Base-by-base conservation (phyloP, 1,284 basidiomycete species). In the Microbotryum intermedium region DNA sequence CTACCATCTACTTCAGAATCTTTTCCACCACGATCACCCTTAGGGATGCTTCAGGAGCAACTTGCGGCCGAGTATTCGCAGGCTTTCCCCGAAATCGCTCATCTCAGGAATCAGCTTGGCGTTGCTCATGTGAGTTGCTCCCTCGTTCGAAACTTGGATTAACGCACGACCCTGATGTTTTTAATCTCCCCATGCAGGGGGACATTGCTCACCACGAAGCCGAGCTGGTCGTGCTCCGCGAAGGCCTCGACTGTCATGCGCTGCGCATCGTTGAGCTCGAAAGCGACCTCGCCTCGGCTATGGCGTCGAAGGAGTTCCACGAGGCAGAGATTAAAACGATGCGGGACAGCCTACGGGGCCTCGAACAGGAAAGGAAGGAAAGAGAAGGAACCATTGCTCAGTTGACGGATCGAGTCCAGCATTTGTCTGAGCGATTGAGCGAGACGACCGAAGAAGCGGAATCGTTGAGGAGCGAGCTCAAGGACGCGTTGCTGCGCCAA, bases 221-320 rank as follows among this genome's bases (percentile, higher is more conserved):
- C 18, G 56, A 57, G 39, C n/a, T 57, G 16, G 23, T 45, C 29
- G 56, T 57, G 9, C 48, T 57, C 11, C 30, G 47, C 26, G 50
- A 34, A 16, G 50, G 49, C 7, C n/a, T 57, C 25, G 46, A 53
- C 26, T 50, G 29, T 16, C 44, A 48, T 13, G 44, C 30, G 6
- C 16, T 20, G 8, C 45, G 26, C 4, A 5, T 48, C 4, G 20
- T 11, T 10, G 46, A 58, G 26, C n/a, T 53, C 49, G 21, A 51
- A 16, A 53, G 42, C 30, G 57, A 39, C 34, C 34, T 39, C 34
- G 34, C 34, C 34, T 39, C 34, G 34, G 34, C 34, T 39, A 4
- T 39, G 13, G 34, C 34, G 34, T 39, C 57, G 23, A 42, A 48
- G 21, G 56, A 52, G 29, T n/a, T 51, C 10, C 39, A 30, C 11